Conservation (phyloP, 768 basidiomycete species). For the Neoboletus brunneissimus region DNA sequence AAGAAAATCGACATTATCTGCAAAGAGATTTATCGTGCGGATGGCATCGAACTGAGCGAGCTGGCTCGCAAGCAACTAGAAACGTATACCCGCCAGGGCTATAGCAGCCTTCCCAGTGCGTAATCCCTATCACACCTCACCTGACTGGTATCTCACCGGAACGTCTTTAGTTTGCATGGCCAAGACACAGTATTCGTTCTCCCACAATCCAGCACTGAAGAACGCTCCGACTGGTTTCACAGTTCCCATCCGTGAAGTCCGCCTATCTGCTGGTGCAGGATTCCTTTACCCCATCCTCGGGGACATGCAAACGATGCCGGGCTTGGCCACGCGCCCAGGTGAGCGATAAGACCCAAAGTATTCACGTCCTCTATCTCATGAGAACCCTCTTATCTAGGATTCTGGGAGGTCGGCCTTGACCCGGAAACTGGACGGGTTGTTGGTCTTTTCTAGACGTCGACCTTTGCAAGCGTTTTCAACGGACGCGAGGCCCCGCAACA, state of each 20-base stretch:
- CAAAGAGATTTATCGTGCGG: conserved; percentile 92
- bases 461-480: conserved; percentile 18
- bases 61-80: conserved; percentile 83
- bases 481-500: conserved; percentile 5
- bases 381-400: conserved; percentile 45
- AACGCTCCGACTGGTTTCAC: conserved; percentile 91
- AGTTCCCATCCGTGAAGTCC: conserved; percentile 84
- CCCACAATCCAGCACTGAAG: conserved; percentile 89
- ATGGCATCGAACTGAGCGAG: conserved; percentile 84
- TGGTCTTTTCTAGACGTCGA: conserved; percentile 68
- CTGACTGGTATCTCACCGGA: conserved; percentile 5
- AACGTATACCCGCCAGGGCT: conserved; percentile 90
- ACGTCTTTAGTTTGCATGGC: conserved; percentile 80
- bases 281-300: conserved; percentile 96
- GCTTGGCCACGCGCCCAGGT: conserved; percentile 89
- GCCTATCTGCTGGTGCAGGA: conserved; percentile 88
- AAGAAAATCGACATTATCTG: conserved; percentile 87
- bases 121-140: conserved; percentile 5
- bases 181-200: conserved; percentile 97
- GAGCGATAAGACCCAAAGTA: conserved; percentile 12
- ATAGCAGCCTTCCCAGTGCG: conserved; percentile 73
- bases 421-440: conserved; percentile 76
- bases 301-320: conserved; percentile 99
- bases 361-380: conserved; percentile 9
- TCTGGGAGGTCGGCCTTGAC: conserved; percentile 89